These are phyloP conservation scores for Dioscorea dumetorum DNA, from an alignment of 106 monocot species.

Conservation along the genomic window DNA sequence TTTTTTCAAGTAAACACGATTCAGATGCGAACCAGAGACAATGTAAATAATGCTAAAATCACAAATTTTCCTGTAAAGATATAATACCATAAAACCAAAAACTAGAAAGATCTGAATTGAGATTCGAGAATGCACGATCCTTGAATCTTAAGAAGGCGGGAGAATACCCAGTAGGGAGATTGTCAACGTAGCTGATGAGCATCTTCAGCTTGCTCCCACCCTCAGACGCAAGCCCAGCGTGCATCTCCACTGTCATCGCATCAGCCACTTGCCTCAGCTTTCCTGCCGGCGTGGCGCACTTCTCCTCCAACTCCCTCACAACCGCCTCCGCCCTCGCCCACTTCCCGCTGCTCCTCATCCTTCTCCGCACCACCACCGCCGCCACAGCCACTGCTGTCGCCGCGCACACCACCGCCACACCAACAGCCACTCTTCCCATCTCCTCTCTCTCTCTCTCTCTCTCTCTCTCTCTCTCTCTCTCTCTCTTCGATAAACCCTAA, in stretches of 20 bases:
- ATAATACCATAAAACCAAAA: too few relatives aligned
- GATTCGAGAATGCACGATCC: too few relatives aligned
- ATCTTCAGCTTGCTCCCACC: constrained; percentile 91
- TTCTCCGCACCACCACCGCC: constrained; percentile 36
- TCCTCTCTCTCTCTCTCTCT: too few relatives aligned
- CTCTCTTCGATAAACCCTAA: background rate
- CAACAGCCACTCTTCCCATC: constrained; percentile 63
- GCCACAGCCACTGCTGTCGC: constrained; percentile 71
- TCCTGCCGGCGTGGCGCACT: constrained; percentile 54
- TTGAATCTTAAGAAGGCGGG: background rate
- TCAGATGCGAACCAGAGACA: too few relatives aligned
- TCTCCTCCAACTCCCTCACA: constrained; percentile 64
- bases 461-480: too few relatives aligned
- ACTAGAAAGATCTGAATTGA: too few relatives aligned
- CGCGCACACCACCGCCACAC: constrained; percentile 47
- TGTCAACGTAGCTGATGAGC: constrained; percentile 93
- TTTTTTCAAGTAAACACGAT: too few relatives aligned
- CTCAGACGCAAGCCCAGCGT: constrained; percentile 80
- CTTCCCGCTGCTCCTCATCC: constrained; percentile 42
- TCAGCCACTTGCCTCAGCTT: constrained; percentile 82
- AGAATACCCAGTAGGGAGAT: constrained; percentile 80
- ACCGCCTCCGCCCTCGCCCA: constrained; percentile 45
- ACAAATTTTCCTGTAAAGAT: too few relatives aligned
- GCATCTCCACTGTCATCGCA: constrained; percentile 95
- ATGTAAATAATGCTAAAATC: too few relatives aligned